Percentiles rank a stretch among this genome's conserved stretches.
phyloP scores from a whole-genome alignment of 202 grass and related monocot species.

The Zizania palustris region DNA sequence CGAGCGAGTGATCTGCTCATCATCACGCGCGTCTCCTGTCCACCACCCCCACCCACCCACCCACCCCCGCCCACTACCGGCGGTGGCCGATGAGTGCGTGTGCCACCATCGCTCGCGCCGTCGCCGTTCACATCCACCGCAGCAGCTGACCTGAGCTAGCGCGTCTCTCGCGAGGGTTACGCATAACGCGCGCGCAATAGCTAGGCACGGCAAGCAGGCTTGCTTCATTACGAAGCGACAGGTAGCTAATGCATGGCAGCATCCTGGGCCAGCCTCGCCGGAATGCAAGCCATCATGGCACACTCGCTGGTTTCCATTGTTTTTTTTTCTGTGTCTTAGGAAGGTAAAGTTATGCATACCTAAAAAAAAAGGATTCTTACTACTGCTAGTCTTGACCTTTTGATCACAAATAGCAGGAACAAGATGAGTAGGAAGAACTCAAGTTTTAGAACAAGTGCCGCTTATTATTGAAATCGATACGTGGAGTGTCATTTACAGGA shows the following conservation, averaged over 20 bases:
- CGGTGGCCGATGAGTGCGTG: too few species aligned
- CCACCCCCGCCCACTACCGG: too few species aligned
- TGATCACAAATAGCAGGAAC: too few species aligned
- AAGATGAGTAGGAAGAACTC: too few species aligned
- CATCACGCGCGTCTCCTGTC: slow-evolving; percentile 11
- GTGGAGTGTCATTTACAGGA: too few species aligned
- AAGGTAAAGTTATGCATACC: not conserved
- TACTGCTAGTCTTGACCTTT: too few species aligned
- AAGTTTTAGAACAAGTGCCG: too few species aligned
- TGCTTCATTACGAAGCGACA: slow-evolving; percentile 25
- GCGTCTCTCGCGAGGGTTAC: not conserved
- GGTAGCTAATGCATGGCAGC: not conserved
- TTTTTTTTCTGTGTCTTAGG: not conserved
- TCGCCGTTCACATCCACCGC: not conserved
- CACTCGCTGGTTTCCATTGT: not conserved
- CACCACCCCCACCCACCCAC: not conserved
- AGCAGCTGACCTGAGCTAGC: not conserved
- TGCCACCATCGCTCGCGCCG: not conserved
- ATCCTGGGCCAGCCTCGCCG: not conserved
- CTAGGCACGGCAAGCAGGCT: too few species aligned
- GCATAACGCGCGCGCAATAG: too few species aligned
- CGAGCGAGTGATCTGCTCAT: not conserved
- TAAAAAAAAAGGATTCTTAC: too few species aligned
- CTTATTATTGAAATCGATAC: too few species aligned
- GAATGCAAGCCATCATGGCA: slow-evolving; percentile 5